Evolutionary conservation across 208 protist species (phyloP).

Genomic region (Angomonas ambiguus): DNA sequence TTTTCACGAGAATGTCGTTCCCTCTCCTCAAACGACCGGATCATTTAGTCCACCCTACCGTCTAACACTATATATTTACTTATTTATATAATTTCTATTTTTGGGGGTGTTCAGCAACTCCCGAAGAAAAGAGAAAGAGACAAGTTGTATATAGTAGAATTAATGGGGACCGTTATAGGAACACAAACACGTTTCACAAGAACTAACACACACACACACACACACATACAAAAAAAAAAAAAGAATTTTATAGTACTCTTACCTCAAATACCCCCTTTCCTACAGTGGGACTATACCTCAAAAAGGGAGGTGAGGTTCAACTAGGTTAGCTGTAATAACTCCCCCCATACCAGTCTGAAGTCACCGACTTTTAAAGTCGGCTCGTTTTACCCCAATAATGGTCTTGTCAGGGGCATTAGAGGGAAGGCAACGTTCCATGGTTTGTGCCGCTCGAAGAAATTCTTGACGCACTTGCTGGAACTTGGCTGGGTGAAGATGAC

Average conservation of each 20-base stretch:
- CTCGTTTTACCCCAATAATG: conserved; percentile 69
- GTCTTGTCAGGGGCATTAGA: conserved; percentile 73
- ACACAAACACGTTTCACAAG: too few relatives aligned
- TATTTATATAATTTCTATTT: neutral
- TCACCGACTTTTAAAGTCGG: conserved; percentile 36
- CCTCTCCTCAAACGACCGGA: neutral
- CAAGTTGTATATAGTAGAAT: too few relatives aligned
- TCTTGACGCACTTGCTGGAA: conserved; percentile 88
- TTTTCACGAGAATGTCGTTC: neutral
- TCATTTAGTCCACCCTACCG: neutral
- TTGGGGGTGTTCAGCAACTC: neutral
- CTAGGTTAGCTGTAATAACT: too few relatives aligned
- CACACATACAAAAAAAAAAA: too few relatives aligned
- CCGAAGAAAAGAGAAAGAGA: neutral
- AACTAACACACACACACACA: too few relatives aligned
- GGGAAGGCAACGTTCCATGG: conserved; percentile 77
- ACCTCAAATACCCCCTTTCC: too few relatives aligned
- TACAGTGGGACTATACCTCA: too few relatives aligned
- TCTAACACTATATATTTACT: conserved; percentile 6
- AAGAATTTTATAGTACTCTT: too few relatives aligned
- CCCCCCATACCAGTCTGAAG: too few relatives aligned
- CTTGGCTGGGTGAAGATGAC: conserved; percentile 82
- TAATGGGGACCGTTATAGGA: too few relatives aligned
- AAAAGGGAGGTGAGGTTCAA: too few relatives aligned
- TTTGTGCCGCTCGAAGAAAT: conserved; percentile 71